Percentiles rank a stretch among this genome's conserved stretches.
phyloP scores from a whole-genome alignment of 208 protist genomes.

The Strigomonas galati region DNA sequence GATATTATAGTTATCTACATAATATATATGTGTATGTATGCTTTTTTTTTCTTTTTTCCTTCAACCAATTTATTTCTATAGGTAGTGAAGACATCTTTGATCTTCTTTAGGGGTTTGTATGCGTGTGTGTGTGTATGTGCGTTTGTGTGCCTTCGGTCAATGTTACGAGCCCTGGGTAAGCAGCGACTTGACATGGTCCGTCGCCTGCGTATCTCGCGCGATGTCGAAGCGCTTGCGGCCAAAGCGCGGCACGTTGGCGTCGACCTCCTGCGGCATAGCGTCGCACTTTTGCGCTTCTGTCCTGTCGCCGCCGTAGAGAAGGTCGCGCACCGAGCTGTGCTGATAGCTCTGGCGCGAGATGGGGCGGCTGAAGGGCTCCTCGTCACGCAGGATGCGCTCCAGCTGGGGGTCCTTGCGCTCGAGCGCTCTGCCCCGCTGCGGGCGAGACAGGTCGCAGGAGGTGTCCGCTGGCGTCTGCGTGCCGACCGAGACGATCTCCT shows the following conservation, averaged over 20 bases:
- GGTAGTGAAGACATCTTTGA: no score
- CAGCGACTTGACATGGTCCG: constrained; percentile 30
- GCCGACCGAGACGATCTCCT: constrained; percentile 17
- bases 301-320: constrained; percentile 44
- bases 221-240: constrained; percentile 43
- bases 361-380: constrained; percentile 63
- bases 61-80: no score
- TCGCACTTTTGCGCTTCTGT: neutral
- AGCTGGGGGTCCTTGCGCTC: constrained; percentile 42
- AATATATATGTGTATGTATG: no score
- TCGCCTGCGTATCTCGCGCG: constrained; percentile 15
- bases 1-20: no score
- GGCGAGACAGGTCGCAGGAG: neutral
- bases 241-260: constrained; percentile 15
- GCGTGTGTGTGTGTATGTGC: no score
- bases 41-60: no score
- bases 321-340: constrained; percentile 56
- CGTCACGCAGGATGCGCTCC: constrained; percentile 44
- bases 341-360: constrained; percentile 48
- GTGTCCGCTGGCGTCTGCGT: constrained; percentile 1
- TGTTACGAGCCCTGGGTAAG: constrained; percentile 14
- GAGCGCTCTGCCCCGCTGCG: neutral
- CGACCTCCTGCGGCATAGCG: neutral
- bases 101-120: neutral
- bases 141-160: no score